Evolutionary conservation across 306 rosid species (phyloP).

Genomic region (Castanea sativa): DNA sequence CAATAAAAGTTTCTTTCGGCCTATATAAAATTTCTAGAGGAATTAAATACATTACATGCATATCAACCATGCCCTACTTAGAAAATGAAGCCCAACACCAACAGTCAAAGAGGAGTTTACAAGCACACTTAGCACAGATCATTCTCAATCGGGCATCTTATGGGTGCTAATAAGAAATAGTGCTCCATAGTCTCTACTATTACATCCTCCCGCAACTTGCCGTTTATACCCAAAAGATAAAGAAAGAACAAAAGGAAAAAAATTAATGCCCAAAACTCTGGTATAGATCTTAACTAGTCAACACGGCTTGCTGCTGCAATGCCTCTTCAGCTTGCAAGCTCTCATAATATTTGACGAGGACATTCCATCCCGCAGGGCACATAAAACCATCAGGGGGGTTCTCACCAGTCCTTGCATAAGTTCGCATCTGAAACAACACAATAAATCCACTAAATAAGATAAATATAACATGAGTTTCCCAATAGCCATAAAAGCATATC

Average conservation of each 20-base stretch:
- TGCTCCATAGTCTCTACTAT: neutral
- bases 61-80: neutral
- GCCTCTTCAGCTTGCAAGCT: slow-evolving; percentile 75
- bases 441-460: neutral
- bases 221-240: neutral
- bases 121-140: neutral
- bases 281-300: slow-evolving; percentile 44
- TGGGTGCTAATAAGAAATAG: too few species aligned
- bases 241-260: neutral
- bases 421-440: slow-evolving; percentile 64
- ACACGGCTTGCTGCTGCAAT: slow-evolving; percentile 53
- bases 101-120: neutral
- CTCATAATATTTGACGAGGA: slow-evolving; percentile 76
- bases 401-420: slow-evolving; percentile 82
- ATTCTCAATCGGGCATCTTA: neutral
- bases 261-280: slow-evolving; percentile 13
- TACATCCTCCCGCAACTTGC: neutral
- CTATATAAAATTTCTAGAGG: neutral
- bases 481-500: neutral
- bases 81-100: neutral
- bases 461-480: neutral
- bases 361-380: slow-evolving; percentile 97
- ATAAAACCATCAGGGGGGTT: slow-evolving; percentile 94
- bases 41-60: slow-evolving; percentile 6
- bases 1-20: neutral